Base-by-base conservation (phyloP, 2,329 filamentous ascomycete species). In the Thelonectria blattea region DNA sequence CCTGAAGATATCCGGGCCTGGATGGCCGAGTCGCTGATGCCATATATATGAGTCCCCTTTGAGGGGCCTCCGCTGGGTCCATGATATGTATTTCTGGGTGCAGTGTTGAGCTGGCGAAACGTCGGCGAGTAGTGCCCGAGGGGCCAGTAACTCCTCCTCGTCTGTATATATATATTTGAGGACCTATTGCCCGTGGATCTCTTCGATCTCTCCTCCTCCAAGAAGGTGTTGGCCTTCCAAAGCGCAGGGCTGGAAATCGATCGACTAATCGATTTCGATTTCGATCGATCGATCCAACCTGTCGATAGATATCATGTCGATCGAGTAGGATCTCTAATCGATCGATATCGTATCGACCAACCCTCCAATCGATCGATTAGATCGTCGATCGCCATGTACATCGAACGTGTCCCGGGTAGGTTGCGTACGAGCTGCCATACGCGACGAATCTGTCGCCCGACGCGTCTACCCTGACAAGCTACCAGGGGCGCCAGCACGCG, bases 181-280 rank as follows among this genome's bases (percentile, higher is more conserved):
- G n/a, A n/a, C n/a, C n/a, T n/a, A n/a, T n/a, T n/a, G n/a, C n/a
- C n/a, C n/a, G n/a, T n/a, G n/a, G n/a, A n/a, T n/a, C n/a, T n/a
- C n/a, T n/a, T n/a, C n/a, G n/a, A n/a, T n/a, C n/a, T n/a, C n/a
- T n/a, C n/a, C n/a, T n/a, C n/a, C n/a, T n/a, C n/a, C n/a, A n/a
- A n/a, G n/a, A n/a, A n/a, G n/a, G n/a, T n/a, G n/a, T n/a, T n/a
- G n/a, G n/a, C n/a, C n/a, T n/a, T n/a, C n/a, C n/a, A n/a, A n/a
- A n/a, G n/a, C n/a, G n/a, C 11, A 32, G 30, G 30, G 30, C 11
- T 32, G 30, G 30, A 32, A 46, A 46, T 46, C 43, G 43, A 46
- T 46, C n/a, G n/a, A n/a, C n/a, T n/a, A n/a, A n/a, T 46, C 20
- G 45, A 47, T 47, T 47, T 24, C 45, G 45, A 47, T 47, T 47